A percentile compares a stretch with the other conserved stretches of the same genome.
Evolutionary conservation across 1,139 yeast genomes (phyloP).

Genomic region (Debaryomyces nepalensis): DNA sequence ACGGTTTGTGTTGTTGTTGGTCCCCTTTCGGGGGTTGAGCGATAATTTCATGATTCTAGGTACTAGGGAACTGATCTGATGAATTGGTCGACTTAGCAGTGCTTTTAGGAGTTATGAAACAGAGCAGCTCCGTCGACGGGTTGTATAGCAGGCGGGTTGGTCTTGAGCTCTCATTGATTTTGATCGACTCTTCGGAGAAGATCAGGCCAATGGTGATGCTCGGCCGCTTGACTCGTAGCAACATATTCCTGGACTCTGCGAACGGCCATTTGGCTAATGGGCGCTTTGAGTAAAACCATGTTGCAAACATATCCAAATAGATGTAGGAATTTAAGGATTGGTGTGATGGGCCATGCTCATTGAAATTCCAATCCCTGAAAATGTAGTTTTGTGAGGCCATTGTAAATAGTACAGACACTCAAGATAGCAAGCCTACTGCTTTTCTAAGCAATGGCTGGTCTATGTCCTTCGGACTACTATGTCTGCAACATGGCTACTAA

Average conservation of each 20-base stretch:
- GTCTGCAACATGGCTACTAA: too few relatives aligned
- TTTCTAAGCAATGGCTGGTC: too few relatives aligned
- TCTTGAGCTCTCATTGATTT: constrained; percentile 64
- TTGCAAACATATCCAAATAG: constrained; percentile 64
- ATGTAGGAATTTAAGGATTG: too few relatives aligned
- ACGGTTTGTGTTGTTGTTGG: constrained; percentile 37
- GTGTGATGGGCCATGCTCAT: too few relatives aligned
- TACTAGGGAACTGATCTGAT: constrained; percentile 25
- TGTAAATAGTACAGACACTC: too few relatives aligned
- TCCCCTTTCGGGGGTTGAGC: constrained; percentile 65
- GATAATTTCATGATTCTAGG: constrained; percentile 31
- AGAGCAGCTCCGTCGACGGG: constrained; percentile 91
- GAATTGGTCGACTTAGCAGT: constrained; percentile 15
- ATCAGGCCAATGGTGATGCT: constrained; percentile 47
- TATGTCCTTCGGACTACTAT: too few relatives aligned
- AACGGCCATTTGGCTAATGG: constrained; percentile 71
- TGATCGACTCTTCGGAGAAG: constrained; percentile 17
- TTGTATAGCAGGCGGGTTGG: constrained; percentile 64
- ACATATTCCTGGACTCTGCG: constrained; percentile 95
- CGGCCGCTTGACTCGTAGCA: constrained; percentile 61
- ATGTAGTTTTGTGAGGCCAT: too few relatives aligned
- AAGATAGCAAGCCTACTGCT: too few relatives aligned
- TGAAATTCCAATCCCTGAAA: too few relatives aligned
- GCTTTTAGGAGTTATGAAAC: constrained; percentile 52
- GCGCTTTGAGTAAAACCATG: constrained; percentile 94